Conservation (phyloP, 1,284 basidiomycete species). For the Heliocybe sulcata region DNA sequence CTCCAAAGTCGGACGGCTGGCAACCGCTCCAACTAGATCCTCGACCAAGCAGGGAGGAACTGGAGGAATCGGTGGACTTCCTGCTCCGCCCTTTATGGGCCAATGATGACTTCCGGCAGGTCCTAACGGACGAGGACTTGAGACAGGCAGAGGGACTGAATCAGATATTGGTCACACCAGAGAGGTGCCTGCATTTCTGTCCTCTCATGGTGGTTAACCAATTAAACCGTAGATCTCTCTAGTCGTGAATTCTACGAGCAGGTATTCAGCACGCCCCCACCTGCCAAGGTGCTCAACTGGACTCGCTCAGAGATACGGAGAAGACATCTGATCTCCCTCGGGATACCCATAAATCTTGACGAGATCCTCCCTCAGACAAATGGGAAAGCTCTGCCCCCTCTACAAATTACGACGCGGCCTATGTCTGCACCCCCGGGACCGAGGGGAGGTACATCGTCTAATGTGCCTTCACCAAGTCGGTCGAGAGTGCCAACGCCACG, state of each 20-base stretch:
- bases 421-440: constrained; percentile 69
- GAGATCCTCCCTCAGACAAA: constrained; percentile 77
- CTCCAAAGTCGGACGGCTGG: constrained; percentile 42
- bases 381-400: constrained; percentile 64
- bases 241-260: constrained; percentile 75
- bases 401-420: constrained; percentile 79
- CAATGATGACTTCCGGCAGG: constrained; percentile 34
- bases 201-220: constrained; percentile 5
- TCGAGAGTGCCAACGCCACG: constrained; percentile 41
- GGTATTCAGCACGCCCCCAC: constrained; percentile 54
- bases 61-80: constrained; percentile 56
- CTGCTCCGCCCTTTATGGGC: constrained; percentile 65
- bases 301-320: constrained; percentile 82
- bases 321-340: constrained; percentile 84
- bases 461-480: constrained; percentile 29
- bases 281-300: constrained; percentile 83
- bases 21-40: constrained; percentile 60
- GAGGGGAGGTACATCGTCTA: constrained; percentile 31
- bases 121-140: constrained; percentile 66
- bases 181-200: constrained; percentile 48
- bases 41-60: constrained; percentile 44
- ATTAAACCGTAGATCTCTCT: constrained; percentile 20
- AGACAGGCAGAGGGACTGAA: constrained; percentile 73
- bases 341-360: constrained; percentile 89
- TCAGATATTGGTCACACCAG: constrained; percentile 67